Percentiles rank a stretch among this genome's conserved stretches.
phyloP scores from a whole-genome alignment of 2,329 filamentous ascomycete species.

The Penicillium occitanis region DNA sequence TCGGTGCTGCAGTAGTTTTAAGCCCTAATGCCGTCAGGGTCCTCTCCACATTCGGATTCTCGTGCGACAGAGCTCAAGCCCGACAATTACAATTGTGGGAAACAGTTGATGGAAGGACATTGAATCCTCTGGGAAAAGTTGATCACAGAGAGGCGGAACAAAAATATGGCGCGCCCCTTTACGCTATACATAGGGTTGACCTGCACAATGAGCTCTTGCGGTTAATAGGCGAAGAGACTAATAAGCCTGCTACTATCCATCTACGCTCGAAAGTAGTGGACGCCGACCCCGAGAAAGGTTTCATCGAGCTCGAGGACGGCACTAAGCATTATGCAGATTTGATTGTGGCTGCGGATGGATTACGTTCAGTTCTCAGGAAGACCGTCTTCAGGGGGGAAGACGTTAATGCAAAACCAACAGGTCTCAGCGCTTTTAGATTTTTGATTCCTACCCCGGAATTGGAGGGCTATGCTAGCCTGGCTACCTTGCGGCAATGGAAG shows the following conservation, averaged over 20 bases:
- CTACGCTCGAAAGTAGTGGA: slow-evolving; percentile 26
- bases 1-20: slow-evolving; percentile 33
- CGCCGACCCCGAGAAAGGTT: slow-evolving; percentile 27
- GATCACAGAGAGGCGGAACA: slow-evolving; percentile 20
- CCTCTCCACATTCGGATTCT: slow-evolving; percentile 30
- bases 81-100: slow-evolving; percentile 25
- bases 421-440: slow-evolving; percentile 31
- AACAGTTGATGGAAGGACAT: slow-evolving; percentile 25
- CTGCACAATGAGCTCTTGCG: slow-evolving; percentile 30
- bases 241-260: slow-evolving; percentile 24
- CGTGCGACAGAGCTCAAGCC: slow-evolving; percentile 29
- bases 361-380: slow-evolving; percentile 25
- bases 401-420: slow-evolving; percentile 18
- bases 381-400: slow-evolving; percentile 20
- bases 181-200: slow-evolving; percentile 32
- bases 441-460: slow-evolving; percentile 28
- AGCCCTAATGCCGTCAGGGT: slow-evolving; percentile 31
- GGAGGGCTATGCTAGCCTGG: slow-evolving; percentile 34
- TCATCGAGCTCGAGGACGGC: slow-evolving; percentile 26
- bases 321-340: slow-evolving; percentile 30
- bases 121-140: slow-evolving; percentile 20
- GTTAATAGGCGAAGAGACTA: slow-evolving; percentile 18
- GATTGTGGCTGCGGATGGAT: slow-evolving; percentile 35
- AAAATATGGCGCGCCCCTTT: slow-evolving; percentile 27
- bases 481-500: slow-evolving; percentile 35